phyloP scores from a whole-genome alignment of 1,139 yeast species.

The Meyerozyma athensensis region DNA sequence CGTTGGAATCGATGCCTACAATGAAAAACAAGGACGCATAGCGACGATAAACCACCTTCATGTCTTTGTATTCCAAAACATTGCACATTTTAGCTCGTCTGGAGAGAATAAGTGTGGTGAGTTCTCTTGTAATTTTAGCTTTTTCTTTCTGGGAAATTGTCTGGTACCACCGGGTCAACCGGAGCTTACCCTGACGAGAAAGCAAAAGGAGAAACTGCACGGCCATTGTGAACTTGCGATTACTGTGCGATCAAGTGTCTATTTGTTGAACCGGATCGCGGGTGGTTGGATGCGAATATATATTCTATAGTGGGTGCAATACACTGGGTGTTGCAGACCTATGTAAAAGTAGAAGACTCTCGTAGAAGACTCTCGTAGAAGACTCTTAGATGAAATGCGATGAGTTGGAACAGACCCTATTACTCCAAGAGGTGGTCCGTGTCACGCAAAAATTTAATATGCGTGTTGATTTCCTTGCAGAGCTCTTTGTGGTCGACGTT shows the following conservation, averaged over 20 bases:
- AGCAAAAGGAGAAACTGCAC: conserved; percentile 73
- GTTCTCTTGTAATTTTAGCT: conserved; percentile 75
- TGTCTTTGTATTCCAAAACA: conserved; percentile 84
- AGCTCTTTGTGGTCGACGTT: conserved; percentile 40
- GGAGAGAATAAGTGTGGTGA: conserved; percentile 77
- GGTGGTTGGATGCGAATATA: conserved; percentile 1
- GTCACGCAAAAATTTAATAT: conserved; percentile 35
- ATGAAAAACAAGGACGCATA: conserved; percentile 91
- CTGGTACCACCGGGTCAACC: conserved; percentile 90
- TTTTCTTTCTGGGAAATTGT: conserved; percentile 80
- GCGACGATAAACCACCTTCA: conserved; percentile 83
- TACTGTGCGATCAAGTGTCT: no score
- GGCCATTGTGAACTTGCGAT: conserved; percentile 48
- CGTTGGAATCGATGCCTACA: conserved; percentile 78
- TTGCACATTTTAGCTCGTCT: conserved; percentile 95
- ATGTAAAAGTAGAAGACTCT: no score
- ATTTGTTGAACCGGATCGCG: no score
- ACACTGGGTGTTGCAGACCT: no score
- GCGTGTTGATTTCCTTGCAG: conserved; percentile 46
- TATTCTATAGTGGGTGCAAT: no score
- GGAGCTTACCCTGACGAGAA: conserved; percentile 92
- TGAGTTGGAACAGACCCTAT: no score
- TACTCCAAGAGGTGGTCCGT: conserved; percentile 22
- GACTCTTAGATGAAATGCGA: no score
- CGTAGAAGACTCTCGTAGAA: no score